Base-by-base conservation (phyloP, 345 rosid genomes). In the Eucalyptus cloeziana region DNA sequence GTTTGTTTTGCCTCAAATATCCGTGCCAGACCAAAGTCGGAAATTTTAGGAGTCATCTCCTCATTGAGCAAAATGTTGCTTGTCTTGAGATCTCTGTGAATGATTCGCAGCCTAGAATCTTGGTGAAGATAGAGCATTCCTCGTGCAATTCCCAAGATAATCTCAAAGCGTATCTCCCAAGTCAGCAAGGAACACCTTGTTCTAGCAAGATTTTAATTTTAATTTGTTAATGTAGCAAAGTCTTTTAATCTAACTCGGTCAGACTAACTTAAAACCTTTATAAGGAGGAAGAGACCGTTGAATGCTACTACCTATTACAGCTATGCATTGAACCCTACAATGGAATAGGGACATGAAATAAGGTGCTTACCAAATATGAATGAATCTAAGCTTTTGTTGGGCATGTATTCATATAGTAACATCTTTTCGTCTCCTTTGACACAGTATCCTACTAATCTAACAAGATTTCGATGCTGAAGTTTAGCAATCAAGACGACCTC, bases 81-180 rank as follows among this genome's bases (percentile, higher is more conserved):
- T 1, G 95, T 64, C 91, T 96, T 96, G 47, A 96, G 87, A 91
- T 96, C 96, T 89, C 99, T 91, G 50, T 95, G 98, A 67, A 95
- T 95, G 85, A 96, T 95, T 88, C 95, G 92, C 86, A 94, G 86
- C 87, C 98, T 92, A 13, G 98, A 96, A 87, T 96, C 99, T 85
- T 94, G 94, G 89, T 95, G 97, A 69, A 96, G 97, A 91, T 96
- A 96, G 1, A 95, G 87, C 83, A 96, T 92, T 13, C 97, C 97
- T 4, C 98, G 89, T 45, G 95, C 96, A 33, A 96, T 93, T 90
- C 97, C 98, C 19, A 93, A 76, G n/a, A 96, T 94, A 67, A 96
- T 94, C 49, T 91, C 90, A 50, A 54, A 92, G 24, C 95, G 91
- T 81, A 62, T 92, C 45, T 89, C 89, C 99, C 96, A 94, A 85